Evolutionary conservation across 2,329 filamentous ascomycete genomes (phyloP), one percentile per base, ranked within the genome.

Genomic region (Alternaria gansuensis): DNA sequence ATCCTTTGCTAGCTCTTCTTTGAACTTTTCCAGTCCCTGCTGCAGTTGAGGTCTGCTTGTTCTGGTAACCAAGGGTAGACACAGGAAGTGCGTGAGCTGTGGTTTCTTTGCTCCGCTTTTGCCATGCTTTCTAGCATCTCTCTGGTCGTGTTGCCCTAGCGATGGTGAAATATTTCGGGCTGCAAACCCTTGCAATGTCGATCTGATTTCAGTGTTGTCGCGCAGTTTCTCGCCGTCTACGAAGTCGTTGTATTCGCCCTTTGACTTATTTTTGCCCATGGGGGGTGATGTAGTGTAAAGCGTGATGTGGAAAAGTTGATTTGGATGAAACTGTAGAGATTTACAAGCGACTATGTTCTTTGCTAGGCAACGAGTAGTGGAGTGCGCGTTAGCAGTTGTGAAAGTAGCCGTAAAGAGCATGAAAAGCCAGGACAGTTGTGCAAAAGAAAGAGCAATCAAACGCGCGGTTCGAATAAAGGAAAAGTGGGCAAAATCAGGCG

Each of bases 51-150:
- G 82, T 13, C 86, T 82, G 2, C 88, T 90, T 7, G 77, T 51
- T 0, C 80, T 54, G 2, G 85, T 91, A 48, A 89, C 82, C 6
- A 97, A 84, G 1, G 93, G 90, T 51, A 94, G 81, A 75, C 88
- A 91, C 45, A 93, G 81, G 72, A 93, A 93, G 77, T 93, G 91
- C 4, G 90, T 93, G 24, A 88, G 82, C 10, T 78, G 77, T 8
- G 81, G 77, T 59, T 78, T 81, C 59, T 77, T 80, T 4, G 62
- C 45, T 17, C 55, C 66, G 8, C 54, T 48, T 53, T 64, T 66
- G 9, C 46, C 56, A 4, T 45, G 60, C 31, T 54, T 67, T 33
- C 62, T 54, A 57, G 56, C 58, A 23, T 54, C 55, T 50, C 58
- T 55, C n/a, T 36, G 44, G 3, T 63, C 31, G 24, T 63, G 59